Conservation (phyloP, 1,284 basidiomycete species). For the Leccinum pachyderme region DNA sequence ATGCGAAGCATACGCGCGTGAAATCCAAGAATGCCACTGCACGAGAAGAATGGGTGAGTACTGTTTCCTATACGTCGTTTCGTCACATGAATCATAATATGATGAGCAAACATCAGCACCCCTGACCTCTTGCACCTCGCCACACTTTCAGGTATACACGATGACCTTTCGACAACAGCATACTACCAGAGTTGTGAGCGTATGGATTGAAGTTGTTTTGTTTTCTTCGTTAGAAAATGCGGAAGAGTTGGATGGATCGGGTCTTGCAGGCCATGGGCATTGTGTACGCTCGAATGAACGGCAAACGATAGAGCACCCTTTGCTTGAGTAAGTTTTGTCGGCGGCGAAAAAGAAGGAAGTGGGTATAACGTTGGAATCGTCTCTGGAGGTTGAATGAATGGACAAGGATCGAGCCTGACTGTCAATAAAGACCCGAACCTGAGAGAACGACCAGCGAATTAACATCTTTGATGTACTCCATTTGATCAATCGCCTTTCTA, state of each 20-base stretch:
- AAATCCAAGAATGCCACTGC: slow-evolving; percentile 66
- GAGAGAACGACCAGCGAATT: slow-evolving; percentile 81
- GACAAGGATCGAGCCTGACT: neutral
- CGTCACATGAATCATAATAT: slow-evolving; percentile 2
- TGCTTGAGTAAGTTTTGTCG: slow-evolving; percentile 68
- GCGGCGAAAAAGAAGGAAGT: slow-evolving; percentile 63
- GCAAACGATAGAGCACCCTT: slow-evolving; percentile 83
- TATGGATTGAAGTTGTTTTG: slow-evolving; percentile 20
- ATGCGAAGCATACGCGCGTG: slow-evolving; percentile 71
- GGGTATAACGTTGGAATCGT: slow-evolving; percentile 62
- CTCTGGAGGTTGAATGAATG: slow-evolving; percentile 41
- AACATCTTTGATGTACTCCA: slow-evolving; percentile 81
- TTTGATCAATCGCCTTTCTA: slow-evolving; percentile 78
- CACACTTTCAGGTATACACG: slow-evolving; percentile 85
- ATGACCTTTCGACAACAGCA: slow-evolving; percentile 86
- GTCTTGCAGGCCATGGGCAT: slow-evolving; percentile 14
- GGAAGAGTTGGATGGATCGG: slow-evolving; percentile 1
- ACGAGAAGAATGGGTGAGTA: slow-evolving; percentile 83
- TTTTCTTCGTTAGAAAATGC: slow-evolving; percentile 34
- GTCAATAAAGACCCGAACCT: slow-evolving; percentile 46
- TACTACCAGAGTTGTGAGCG: slow-evolving; percentile 78
- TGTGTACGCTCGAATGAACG: slow-evolving; percentile 60
- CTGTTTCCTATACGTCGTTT: slow-evolving; percentile 57
- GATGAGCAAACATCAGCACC: slow-evolving; percentile 40
- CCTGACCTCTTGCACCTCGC: slow-evolving; percentile 73